Conservation (phyloP, 2,329 filamentous ascomycete species). For the Mariannaea elegans region DNA sequence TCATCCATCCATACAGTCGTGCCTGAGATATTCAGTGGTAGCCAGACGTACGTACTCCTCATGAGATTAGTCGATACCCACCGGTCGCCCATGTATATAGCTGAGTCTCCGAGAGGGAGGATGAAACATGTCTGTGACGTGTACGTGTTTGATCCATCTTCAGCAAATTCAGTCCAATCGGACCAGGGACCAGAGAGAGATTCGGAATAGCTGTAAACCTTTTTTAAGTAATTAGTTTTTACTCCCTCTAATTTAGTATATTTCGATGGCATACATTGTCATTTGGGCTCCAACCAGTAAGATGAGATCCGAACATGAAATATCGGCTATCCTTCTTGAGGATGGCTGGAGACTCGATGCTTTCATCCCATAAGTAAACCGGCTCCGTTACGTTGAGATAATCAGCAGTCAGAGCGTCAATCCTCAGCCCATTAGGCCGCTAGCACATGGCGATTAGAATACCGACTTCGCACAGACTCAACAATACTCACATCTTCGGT, state of each 20-base stretch:
- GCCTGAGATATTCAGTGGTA: conserved; percentile 64
- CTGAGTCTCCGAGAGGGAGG: conserved; percentile 52
- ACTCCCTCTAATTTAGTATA: fast-evolving
- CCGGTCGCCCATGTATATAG: conserved; percentile 73
- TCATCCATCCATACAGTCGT: conserved; percentile 61
- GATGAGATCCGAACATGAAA: conserved; percentile 70
- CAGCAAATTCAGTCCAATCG: conserved; percentile 66
- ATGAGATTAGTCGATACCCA: conserved; percentile 70
- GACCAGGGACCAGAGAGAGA: conserved; percentile 69
- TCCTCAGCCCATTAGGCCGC: conserved; percentile 66
- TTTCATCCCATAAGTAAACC: conserved; percentile 61
- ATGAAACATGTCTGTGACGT: conserved; percentile 69
- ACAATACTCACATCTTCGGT: conserved; percentile 64
- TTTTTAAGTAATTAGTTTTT: conserved; percentile 15
- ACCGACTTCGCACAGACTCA: fast-evolving
- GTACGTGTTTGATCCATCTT: conserved; percentile 65
- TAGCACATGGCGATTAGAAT: conserved; percentile 31
- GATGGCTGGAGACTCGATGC: conserved; percentile 70
- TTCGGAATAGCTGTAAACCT: conserved; percentile 65
- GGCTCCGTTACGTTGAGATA: conserved; percentile 61
- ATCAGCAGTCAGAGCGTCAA: conserved; percentile 64
- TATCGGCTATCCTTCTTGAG: conserved; percentile 68
- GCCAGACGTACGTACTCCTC: conserved; percentile 71
- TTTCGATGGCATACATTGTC: conserved; percentile 62
- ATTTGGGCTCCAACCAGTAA: conserved; percentile 68